Conservation (phyloP, 1,284 basidiomycete species). For the Trametes hirsuta region DNA sequence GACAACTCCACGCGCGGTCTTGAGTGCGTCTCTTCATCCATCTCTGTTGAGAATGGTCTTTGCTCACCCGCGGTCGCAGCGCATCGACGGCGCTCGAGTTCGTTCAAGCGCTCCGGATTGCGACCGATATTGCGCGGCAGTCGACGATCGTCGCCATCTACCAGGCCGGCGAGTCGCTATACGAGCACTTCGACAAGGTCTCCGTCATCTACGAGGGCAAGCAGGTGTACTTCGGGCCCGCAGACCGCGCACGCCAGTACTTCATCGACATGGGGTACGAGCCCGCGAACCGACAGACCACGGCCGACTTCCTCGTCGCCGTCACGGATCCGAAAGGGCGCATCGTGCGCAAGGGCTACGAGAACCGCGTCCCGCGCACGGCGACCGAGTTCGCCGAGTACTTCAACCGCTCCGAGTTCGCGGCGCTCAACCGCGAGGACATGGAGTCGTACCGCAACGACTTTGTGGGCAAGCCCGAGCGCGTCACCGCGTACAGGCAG, state of each 20-base stretch:
- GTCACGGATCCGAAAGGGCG: constrained; percentile 56
- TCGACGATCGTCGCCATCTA: constrained; percentile 64
- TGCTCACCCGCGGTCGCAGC: constrained; percentile 30
- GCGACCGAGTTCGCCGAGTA: constrained; percentile 52
- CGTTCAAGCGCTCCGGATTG: constrained; percentile 55
- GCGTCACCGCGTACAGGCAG: constrained; percentile 44
- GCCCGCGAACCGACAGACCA: constrained; percentile 56
- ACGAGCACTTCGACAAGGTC: constrained; percentile 63
- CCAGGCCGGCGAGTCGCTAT: constrained; percentile 57
- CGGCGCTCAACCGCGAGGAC: constrained; percentile 46
- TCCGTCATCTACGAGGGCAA: constrained; percentile 64
- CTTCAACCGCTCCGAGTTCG: constrained; percentile 47
- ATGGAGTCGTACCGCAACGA: constrained; percentile 46
- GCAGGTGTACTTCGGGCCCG: constrained; percentile 65
- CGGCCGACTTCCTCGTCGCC: constrained; percentile 61
- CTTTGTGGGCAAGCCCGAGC: constrained; percentile 37
- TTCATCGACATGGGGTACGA: constrained; percentile 68
- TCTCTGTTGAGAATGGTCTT: background rate
- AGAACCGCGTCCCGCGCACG: constrained; percentile 49
- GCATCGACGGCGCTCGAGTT: constrained; percentile 65
- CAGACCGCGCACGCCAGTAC: constrained; percentile 55
- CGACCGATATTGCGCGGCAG: constrained; percentile 53
- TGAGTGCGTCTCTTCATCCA: constrained; percentile 26
- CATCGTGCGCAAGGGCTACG: constrained; percentile 44
- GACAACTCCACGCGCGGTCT: constrained; percentile 71